Evolutionary conservation across 2,329 filamentous ascomycete species (phyloP), one percentile per base, ranked within the genome.

Genomic region (Fusarium concolor): DNA sequence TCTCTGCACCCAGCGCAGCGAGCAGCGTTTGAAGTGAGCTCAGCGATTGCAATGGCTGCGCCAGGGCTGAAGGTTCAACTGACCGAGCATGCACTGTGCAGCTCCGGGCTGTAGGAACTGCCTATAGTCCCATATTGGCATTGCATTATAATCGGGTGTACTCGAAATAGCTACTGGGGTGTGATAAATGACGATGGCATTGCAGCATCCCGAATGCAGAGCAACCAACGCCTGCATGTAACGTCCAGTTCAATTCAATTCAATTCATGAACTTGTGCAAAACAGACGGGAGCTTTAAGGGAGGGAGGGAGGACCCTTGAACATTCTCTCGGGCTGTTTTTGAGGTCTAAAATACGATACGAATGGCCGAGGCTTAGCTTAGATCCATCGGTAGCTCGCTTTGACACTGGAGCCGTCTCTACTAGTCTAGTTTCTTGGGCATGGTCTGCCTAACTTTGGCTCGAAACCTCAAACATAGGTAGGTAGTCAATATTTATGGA

Each of bases 101-200:
- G 55, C 51, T 49, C 49, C 45, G 38, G 46, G 39, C 29, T 43
- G 47, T 50, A 67, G 44, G 39, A 66, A 63, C 26, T 52, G 45
- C 57, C 56, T 50, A 28, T 22, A 10, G 7, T 3, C 22, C 24
- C 26, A 41, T 29, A 43, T 43, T 51, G 35, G 33, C 26, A 24
- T 39, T 51, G 28, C 35, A 24, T 39, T 51, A 20, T n/a, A 18
- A 70, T 56, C 42, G 58, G 51, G 46, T 44, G 46, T 43, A 20
- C 53, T 67, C 46, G 37, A 50, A 51, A 53, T 47, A 62, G 51
- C 37, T 55, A 42, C 50, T 45, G 54, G 53, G 57, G 56, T 46
- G 42, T 35, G 39, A 52, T 68, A 59, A 53, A 70, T 70, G 67
- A 70, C 67, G 63, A 58, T 28, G 33, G 38, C 55, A 49, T 68